Evolutionary conservation across 2,329 filamentous ascomycete genomes (phyloP).

Genomic region (Alternaria postmessia): DNA sequence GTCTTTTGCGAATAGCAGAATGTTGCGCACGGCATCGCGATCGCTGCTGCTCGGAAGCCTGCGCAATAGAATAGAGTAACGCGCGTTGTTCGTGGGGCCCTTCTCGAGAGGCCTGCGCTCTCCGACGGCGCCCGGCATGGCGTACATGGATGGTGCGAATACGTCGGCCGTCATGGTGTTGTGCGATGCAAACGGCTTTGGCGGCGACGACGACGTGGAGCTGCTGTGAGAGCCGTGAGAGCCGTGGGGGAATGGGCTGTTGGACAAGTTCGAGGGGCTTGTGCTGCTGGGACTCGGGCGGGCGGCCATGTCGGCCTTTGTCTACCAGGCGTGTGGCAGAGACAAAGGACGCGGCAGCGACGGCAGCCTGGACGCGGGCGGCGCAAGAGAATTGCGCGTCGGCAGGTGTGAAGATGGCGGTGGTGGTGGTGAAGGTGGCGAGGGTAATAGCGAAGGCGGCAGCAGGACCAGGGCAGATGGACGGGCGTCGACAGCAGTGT

Average conservation of each 20-base stretch:
- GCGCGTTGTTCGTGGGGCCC: slow-evolving; percentile 35
- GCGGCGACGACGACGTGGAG: slow-evolving; percentile 52
- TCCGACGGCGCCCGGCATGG: slow-evolving; percentile 50
- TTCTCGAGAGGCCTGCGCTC: slow-evolving; percentile 52
- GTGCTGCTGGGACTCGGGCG: slow-evolving; percentile 54
- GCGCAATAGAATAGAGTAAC: slow-evolving; percentile 62
- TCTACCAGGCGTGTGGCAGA: slow-evolving; percentile 33
- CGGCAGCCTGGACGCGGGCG: background rate
- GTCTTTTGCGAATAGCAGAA: slow-evolving; percentile 72
- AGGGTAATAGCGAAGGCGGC: background rate
- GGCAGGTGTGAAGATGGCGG: background rate
- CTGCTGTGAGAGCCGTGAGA: slow-evolving; percentile 52
- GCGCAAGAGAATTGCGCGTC: slow-evolving; percentile 4
- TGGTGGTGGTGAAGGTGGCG: slow-evolving; percentile 8
- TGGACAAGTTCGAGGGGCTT: slow-evolving; percentile 52
- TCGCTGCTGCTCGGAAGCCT: slow-evolving; percentile 67
- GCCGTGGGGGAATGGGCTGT: slow-evolving; percentile 50
- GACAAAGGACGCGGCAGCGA: slow-evolving; percentile 42
- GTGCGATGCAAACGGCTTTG: slow-evolving; percentile 45
- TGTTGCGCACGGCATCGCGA: slow-evolving; percentile 66
- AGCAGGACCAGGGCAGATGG: slow-evolving; percentile 31
- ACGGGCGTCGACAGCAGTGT: slow-evolving; percentile 39
- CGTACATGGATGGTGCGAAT: slow-evolving; percentile 52
- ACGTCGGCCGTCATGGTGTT: slow-evolving; percentile 53
- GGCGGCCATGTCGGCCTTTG: slow-evolving; percentile 51